These are phyloP conservation scores for Penicillium pulvis DNA, from an alignment of 495 filamentous ascomycete genomes.

Conservation along the genomic window DNA sequence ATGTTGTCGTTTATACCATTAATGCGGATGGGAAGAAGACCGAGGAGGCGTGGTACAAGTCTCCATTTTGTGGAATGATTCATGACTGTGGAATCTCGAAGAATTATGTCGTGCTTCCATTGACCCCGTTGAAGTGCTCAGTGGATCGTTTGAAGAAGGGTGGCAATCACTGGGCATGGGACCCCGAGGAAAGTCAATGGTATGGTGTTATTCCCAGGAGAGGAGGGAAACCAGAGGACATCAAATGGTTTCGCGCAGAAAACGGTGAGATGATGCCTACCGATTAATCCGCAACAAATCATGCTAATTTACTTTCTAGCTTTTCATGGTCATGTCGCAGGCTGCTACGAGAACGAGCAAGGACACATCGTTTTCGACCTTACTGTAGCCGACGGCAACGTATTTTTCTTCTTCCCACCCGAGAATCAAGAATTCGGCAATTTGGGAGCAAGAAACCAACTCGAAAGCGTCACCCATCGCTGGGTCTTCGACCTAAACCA, in stretches of 20 bases:
- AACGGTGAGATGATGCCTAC: background rate
- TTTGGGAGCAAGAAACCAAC: conserved; percentile 20
- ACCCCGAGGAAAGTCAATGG: conserved; percentile 51
- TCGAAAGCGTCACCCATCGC: conserved; percentile 31
- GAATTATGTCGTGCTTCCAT: conserved; percentile 53
- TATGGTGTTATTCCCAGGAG: conserved; percentile 52
- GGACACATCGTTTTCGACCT: conserved; percentile 55
- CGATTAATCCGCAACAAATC: background rate
- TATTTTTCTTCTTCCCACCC: background rate
- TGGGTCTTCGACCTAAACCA: conserved; percentile 16
- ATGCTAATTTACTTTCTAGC: conserved; percentile 7
- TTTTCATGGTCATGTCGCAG: conserved; percentile 54
- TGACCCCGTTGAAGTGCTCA: conserved; percentile 52
- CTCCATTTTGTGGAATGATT: conserved; percentile 59
- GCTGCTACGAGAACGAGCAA: conserved; percentile 50
- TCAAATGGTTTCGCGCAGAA: conserved; percentile 25
- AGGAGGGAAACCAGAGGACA: conserved; percentile 51
- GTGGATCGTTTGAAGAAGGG: conserved; percentile 54
- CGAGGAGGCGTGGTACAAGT: conserved; percentile 50
- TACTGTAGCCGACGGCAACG: conserved; percentile 51
- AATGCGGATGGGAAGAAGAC: conserved; percentile 42
- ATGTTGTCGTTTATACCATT: conserved; percentile 52
- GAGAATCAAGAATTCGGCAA: conserved; percentile 22
- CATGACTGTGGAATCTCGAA: conserved; percentile 55
- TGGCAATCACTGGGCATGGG: conserved; percentile 55